Evolutionary conservation across 2,329 filamentous ascomycete genomes (phyloP).

Genomic region (Fusarium pininemorale): DNA sequence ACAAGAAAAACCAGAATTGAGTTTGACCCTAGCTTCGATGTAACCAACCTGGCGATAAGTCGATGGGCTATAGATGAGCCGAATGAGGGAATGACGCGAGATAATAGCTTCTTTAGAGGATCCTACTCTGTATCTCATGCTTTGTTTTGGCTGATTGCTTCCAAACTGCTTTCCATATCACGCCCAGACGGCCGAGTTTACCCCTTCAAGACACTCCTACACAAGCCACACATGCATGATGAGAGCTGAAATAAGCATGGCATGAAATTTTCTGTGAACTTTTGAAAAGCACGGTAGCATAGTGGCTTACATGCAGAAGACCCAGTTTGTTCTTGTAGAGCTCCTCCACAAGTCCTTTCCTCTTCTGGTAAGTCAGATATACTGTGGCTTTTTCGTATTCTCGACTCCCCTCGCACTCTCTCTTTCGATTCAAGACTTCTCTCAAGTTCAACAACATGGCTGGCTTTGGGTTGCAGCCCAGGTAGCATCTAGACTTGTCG

Average conservation of each 20-base stretch:
- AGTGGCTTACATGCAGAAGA: background rate
- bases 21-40: background rate
- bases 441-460: background rate
- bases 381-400: slow-evolving; percentile 20
- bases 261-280: background rate
- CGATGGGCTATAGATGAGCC: background rate
- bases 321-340: background rate
- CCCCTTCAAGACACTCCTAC: slow-evolving; percentile 17
- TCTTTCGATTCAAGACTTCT: background rate
- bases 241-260: slow-evolving; percentile 6
- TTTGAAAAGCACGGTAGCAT: background rate
- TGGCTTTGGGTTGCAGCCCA: slow-evolving; percentile 4
- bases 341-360: background rate
- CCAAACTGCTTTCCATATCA: background rate
- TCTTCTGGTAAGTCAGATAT: background rate
- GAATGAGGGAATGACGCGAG: background rate
- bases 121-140: background rate
- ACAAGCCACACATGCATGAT: slow-evolving; percentile 23
- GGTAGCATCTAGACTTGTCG: background rate
- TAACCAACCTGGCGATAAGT: background rate
- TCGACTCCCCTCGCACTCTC: background rate
- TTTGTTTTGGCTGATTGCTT: background rate
- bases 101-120: background rate
- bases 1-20: background rate
- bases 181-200: slow-evolving; percentile 23